These are phyloP conservation scores for Thecaphora thlaspeos DNA, from an alignment of 1,284 basidiomycete genomes.

Conservation along the genomic window DNA sequence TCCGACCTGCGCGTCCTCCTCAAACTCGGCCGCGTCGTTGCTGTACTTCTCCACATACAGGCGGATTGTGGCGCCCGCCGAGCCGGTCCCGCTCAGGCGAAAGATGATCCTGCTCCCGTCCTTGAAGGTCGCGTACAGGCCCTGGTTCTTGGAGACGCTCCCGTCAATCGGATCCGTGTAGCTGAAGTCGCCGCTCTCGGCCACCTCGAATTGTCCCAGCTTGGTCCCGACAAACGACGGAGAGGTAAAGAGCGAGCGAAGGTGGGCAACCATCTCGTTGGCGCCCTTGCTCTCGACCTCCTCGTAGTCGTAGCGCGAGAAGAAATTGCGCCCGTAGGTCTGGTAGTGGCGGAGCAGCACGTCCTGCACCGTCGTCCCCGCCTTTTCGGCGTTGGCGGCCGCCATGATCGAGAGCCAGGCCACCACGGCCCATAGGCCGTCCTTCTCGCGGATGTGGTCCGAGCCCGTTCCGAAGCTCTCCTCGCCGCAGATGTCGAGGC, in stretches of 20 bases:
- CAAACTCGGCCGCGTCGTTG: conserved; percentile 74
- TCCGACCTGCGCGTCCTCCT: conserved; percentile 77
- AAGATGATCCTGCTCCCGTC: conserved; percentile 94
- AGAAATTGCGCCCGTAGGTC: conserved; percentile 94
- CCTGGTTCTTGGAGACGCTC: conserved; percentile 90
- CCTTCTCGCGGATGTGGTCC: conserved; percentile 98
- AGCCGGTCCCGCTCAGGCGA: conserved; percentile 91
- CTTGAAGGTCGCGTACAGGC: conserved; percentile 83
- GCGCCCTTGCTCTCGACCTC: conserved; percentile 91
- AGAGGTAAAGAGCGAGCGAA: conserved; percentile 72
- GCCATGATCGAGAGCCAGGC: conserved; percentile 98
- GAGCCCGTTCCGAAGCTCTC: conserved; percentile 99
- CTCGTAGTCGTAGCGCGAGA: conserved; percentile 96
- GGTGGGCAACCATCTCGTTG: conserved; percentile 74
- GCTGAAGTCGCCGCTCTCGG: conserved; percentile 79
- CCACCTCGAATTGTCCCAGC: conserved; percentile 72
- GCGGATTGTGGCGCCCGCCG: conserved; percentile 79
- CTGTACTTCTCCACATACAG: conserved; percentile 72
- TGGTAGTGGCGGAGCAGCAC: conserved; percentile 79
- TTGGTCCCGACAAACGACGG: conserved; percentile 61
- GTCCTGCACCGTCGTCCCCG: conserved; percentile 48
- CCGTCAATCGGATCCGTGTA: conserved; percentile 98
- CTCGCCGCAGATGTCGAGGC: conserved; percentile 95
- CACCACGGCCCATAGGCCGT: conserved; percentile 94
- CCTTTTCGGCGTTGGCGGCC: conserved; percentile 74